Conservation (phyloP, 2,329 filamentous ascomycete species). For the Cercospora beticola region DNA sequence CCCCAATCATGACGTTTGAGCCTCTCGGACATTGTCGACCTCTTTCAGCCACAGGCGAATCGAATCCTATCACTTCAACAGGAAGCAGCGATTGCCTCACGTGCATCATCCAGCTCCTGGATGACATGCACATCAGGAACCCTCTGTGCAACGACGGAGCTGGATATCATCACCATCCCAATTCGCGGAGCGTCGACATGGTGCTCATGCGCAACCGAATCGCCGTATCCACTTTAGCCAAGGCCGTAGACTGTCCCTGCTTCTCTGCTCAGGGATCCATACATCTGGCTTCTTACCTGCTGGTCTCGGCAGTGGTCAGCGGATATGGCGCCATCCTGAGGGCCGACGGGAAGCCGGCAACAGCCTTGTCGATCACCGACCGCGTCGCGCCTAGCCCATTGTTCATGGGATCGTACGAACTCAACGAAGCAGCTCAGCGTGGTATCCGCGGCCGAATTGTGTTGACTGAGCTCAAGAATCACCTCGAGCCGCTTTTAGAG, state of each 20-base stretch:
- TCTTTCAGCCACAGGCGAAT: not conserved
- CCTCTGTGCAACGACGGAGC: not conserved
- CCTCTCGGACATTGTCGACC: not conserved
- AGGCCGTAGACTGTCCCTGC: slow-evolving; percentile 12
- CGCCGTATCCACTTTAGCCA: slow-evolving; percentile 2
- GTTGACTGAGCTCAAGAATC: slow-evolving; percentile 10
- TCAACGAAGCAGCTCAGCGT: slow-evolving; percentile 6
- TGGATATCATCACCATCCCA: not conserved
- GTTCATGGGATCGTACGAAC: slow-evolving; percentile 10
- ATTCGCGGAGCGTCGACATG: slow-evolving; percentile 7
- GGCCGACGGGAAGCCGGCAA: not conserved
- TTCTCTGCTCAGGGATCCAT: not conserved
- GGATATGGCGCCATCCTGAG: slow-evolving; percentile 7
- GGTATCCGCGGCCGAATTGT: slow-evolving; percentile 8
- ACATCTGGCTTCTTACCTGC: slow-evolving; percentile 1
- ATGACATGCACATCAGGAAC: slow-evolving; percentile 5
- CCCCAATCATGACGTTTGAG: not conserved
- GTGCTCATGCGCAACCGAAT: slow-evolving; percentile 12
- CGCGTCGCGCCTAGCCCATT: not conserved
- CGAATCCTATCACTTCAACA: not conserved
- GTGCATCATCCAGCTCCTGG: slow-evolving; percentile 3
- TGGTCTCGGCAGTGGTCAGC: not conserved
- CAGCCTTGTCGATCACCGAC: not conserved
- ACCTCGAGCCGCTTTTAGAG: slow-evolving; percentile 13
- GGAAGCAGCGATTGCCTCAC: not conserved